These are phyloP conservation scores for Puccinia triticina DNA, from an alignment of 1,284 basidiomycete genomes.

Conservation along the genomic window DNA sequence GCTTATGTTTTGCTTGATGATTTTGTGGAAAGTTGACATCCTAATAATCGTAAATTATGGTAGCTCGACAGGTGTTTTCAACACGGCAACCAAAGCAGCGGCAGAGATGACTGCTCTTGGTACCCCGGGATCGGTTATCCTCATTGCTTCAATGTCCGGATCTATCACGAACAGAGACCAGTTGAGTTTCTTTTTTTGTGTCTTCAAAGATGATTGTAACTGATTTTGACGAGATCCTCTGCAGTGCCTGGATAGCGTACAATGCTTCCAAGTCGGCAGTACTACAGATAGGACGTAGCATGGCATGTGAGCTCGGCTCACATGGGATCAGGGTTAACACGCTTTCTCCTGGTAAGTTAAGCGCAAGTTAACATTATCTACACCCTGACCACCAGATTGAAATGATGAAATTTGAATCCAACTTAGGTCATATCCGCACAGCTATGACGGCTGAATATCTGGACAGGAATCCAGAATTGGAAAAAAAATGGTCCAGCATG, in stretches of 20 bases:
- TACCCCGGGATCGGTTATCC: constrained; percentile 75
- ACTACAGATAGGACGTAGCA: constrained; percentile 77
- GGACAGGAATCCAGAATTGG: constrained; percentile 70
- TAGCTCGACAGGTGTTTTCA: constrained; percentile 75
- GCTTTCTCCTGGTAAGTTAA: constrained; percentile 68
- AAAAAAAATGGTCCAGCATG: constrained; percentile 72
- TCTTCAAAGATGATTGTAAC: not conserved
- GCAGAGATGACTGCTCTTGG: constrained; percentile 73
- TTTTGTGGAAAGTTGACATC: not conserved
- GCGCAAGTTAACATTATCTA: constrained; percentile 34
- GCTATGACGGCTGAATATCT: constrained; percentile 79
- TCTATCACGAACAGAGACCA: constrained; percentile 74
- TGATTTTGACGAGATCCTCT: constrained; percentile 52
- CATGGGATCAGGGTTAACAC: constrained; percentile 74
- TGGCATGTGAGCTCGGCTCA: constrained; percentile 78
- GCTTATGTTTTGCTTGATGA: not conserved
- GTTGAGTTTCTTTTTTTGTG: constrained; percentile 58
- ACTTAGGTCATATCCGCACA: constrained; percentile 60
- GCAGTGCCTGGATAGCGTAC: constrained; percentile 72
- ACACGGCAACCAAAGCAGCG: constrained; percentile 77
- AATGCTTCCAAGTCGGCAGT: constrained; percentile 81
- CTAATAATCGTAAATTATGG: constrained; percentile 60
- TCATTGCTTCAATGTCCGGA: constrained; percentile 84
- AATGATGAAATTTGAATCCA: not conserved
- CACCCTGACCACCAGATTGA: constrained; percentile 57